These are phyloP conservation scores for Cymbopogon flexuosus DNA, from an alignment of 202 grass and related monocot genomes.

Conservation along the genomic window DNA sequence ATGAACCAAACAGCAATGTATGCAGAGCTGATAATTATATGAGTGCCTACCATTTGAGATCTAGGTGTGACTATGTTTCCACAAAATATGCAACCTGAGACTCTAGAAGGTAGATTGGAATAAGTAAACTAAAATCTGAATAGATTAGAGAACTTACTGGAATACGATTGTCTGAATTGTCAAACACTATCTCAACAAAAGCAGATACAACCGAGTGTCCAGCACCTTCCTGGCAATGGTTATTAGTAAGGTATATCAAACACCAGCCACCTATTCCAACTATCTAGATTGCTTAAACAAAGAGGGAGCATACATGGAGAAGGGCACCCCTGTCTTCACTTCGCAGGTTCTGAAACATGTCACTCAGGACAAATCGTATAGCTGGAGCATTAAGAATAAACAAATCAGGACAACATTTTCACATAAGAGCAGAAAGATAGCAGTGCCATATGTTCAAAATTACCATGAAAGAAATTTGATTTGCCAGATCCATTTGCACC, in stretches of 20 bases:
- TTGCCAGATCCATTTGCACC: no score
- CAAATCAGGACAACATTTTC: no score
- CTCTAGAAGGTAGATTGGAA: conserved; percentile 3
- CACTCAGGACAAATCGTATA: conserved; percentile 96
- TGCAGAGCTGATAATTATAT: conserved; percentile 1
- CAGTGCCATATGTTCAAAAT: no score
- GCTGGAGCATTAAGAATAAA: conserved; percentile 39
- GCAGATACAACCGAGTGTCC: conserved; percentile 96
- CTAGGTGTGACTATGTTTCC: not conserved
- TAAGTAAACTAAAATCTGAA: conserved; percentile 3
- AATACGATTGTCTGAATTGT: conserved; percentile 93
- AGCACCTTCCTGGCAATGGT: conserved; percentile 81
- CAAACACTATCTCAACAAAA: conserved; percentile 98
- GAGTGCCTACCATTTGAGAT: conserved; percentile 1
- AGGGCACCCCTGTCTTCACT: conserved; percentile 85
- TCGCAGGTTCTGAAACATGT: conserved; percentile 87
- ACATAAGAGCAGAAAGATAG: no score
- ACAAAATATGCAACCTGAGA: conserved; percentile 24
- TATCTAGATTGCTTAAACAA: conserved; percentile 25
- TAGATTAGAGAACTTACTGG: conserved; percentile 59
- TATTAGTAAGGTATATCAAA: conserved; percentile 29
- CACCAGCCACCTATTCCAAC: conserved; percentile 16
- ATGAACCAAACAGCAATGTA: not conserved
- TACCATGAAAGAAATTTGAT: no score
- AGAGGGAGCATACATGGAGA: conserved; percentile 72